Evolutionary conservation across 257 asterid species (phyloP).

Genomic region (Solanum bukasovii): DNA sequence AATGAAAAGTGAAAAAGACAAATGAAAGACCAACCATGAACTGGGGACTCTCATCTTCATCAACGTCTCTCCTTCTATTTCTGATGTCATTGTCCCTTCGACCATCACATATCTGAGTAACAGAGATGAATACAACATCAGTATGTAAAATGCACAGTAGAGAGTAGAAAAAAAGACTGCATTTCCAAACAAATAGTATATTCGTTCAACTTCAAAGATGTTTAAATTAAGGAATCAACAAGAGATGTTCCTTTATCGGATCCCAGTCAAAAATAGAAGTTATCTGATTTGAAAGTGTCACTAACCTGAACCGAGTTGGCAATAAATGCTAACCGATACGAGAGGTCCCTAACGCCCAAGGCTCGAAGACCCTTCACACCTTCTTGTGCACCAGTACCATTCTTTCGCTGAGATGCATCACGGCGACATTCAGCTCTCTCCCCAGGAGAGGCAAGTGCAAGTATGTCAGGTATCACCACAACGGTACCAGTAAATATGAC

Average conservation of each 20-base stretch:
- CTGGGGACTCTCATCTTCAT: slow-evolving; percentile 60
- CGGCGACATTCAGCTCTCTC: slow-evolving; percentile 86
- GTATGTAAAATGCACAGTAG: background rate
- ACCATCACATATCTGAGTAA: slow-evolving; percentile 72
- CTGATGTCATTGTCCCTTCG: slow-evolving; percentile 62
- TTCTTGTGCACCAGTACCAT: slow-evolving; percentile 56
- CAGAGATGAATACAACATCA: background rate
- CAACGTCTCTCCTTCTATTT: slow-evolving; percentile 56
- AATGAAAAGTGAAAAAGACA: background rate
- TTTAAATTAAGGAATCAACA: background rate
- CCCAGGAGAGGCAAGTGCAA: slow-evolving; percentile 89
- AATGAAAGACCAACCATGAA: slow-evolving; percentile 45
- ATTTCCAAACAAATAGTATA: background rate
- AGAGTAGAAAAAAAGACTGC: background rate
- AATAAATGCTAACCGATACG: slow-evolving; percentile 89
- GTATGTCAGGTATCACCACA: slow-evolving; percentile 63
- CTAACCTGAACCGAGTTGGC: slow-evolving; percentile 92
- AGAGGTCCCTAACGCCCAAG: slow-evolving; percentile 88
- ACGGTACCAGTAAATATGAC: slow-evolving; percentile 89
- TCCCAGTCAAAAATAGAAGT: background rate
- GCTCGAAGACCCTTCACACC: slow-evolving; percentile 94
- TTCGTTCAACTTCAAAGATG: background rate
- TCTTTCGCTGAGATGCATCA: slow-evolving; percentile 73
- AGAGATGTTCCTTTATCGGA: background rate
- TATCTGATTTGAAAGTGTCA: background rate